A percentile compares a stretch with the other conserved stretches of the same genome.
Evolutionary conservation across 2,329 filamentous ascomycete genomes (phyloP).

Genomic region (Rhynchosporium graminicola): DNA sequence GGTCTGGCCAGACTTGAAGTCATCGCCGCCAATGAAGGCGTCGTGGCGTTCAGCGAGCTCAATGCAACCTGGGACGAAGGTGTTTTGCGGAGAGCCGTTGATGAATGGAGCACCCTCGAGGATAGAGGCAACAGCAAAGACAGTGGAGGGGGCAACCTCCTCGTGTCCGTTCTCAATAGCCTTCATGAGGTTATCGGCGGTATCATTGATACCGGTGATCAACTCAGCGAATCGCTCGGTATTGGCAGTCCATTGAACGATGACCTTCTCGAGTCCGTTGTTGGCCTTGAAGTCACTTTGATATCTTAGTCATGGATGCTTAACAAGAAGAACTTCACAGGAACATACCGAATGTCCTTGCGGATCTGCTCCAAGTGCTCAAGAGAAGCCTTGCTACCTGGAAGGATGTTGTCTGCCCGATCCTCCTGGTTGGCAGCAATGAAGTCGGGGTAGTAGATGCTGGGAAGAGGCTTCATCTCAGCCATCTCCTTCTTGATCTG

Average conservation of each 20-base stretch:
- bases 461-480: slow-evolving; percentile 82
- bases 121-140: slow-evolving; percentile 94
- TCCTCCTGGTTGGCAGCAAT: slow-evolving; percentile 98
- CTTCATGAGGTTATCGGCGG: slow-evolving; percentile 87
- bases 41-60: slow-evolving; percentile 83
- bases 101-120: slow-evolving; percentile 91
- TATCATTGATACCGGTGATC: slow-evolving; percentile 88
- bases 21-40: slow-evolving; percentile 93
- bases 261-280: slow-evolving; percentile 88
- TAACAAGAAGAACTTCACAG: slow-evolving; percentile 15
- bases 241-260: slow-evolving; percentile 98
- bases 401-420: slow-evolving; percentile 86
- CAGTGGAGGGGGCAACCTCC: slow-evolving; percentile 91
- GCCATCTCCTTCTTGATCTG: slow-evolving; percentile 93
- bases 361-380: slow-evolving; percentile 92
- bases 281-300: slow-evolving; percentile 80
- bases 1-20: slow-evolving; percentile 99
- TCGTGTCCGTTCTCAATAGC: slow-evolving; percentile 84
- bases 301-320: slow-evolving; percentile 14
- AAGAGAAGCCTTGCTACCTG: slow-evolving; percentile 79
- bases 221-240: slow-evolving; percentile 95
- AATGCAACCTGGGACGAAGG: slow-evolving; percentile 91
- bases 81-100: slow-evolving; percentile 99
- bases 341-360: slow-evolving; percentile 76
- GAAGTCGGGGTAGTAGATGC: slow-evolving; percentile 99